Percentiles rank a stretch among this genome's conserved stretches.
Evolutionary conservation across 75 land plant genomes (phyloP).

Genomic region (Selaginella moellendorffii): DNA sequence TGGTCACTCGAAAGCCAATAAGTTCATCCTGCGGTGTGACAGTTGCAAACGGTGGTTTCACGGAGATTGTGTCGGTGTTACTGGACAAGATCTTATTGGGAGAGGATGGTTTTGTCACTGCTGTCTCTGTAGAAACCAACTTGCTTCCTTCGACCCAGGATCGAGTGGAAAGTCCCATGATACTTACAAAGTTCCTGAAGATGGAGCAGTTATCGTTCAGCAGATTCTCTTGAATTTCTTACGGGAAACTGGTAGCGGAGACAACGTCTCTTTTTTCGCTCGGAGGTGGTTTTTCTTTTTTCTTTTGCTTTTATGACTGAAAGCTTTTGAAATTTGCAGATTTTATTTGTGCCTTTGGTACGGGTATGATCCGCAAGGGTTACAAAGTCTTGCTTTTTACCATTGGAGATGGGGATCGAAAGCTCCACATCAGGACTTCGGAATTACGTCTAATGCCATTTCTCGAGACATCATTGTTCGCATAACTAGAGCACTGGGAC

Average conservation of each 20-base stretch:
- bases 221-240: constrained; percentile 83
- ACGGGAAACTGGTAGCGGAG: constrained; percentile 47
- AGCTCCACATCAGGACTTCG: constrained; percentile 47
- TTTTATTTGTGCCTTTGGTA: constrained; percentile 91
- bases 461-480: constrained; percentile 62
- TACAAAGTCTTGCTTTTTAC: constrained; percentile 37
- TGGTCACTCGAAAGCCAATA: constrained; percentile 32
- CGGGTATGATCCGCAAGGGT: constrained; percentile 62
- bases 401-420: constrained; percentile 51
- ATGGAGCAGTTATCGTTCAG: constrained; percentile 53
- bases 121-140: constrained; percentile 67
- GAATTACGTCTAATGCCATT: constrained; percentile 31
- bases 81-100: constrained; percentile 37
- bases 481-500: constrained; percentile 66
- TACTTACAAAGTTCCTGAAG: constrained; percentile 16
- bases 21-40: constrained; percentile 41
- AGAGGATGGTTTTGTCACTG: constrained; percentile 63
- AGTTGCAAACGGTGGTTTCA: constrained; percentile 69
- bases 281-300: constrained; percentile 35
- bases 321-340: constrained; percentile 30
- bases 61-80: constrained; percentile 64
- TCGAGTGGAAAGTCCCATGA: no score
- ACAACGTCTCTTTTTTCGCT: constrained; percentile 49
- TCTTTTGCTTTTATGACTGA: neutral
- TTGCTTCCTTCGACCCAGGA: constrained; percentile 34